Conservation (phyloP, 192 early-diverging fungal genomes). For the Blastocladiella britannica region DNA sequence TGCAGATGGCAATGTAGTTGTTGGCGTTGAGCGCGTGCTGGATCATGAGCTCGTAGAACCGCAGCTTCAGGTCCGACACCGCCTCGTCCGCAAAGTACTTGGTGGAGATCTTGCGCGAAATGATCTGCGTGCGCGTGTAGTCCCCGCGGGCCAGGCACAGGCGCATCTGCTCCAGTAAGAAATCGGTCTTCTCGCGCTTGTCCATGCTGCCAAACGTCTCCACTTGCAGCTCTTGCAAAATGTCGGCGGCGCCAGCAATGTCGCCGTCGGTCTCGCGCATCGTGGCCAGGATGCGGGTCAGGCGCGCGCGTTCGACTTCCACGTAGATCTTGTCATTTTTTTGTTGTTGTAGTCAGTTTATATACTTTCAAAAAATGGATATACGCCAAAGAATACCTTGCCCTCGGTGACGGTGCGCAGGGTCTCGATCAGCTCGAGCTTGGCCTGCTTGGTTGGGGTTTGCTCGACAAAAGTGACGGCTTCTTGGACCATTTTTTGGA, state of each 20-base stretch:
- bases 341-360: background rate
- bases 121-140: constrained; percentile 76
- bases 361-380: background rate
- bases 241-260: constrained; percentile 74
- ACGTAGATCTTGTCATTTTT: constrained; percentile 58
- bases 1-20: constrained; percentile 74
- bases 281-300: constrained; percentile 71
- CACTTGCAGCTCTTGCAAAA: constrained; percentile 90
- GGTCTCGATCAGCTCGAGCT: constrained; percentile 81
- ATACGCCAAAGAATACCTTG: constrained; percentile 34
- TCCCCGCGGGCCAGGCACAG: constrained; percentile 82
- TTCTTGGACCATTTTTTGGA: constrained; percentile 84
- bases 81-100: constrained; percentile 76
- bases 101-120: constrained; percentile 84
- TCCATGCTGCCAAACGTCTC: constrained; percentile 99
- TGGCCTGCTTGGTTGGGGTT: constrained; percentile 57
- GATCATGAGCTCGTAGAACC: constrained; percentile 93
- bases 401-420: constrained; percentile 90
- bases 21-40: constrained; percentile 78
- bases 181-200: constrained; percentile 94
- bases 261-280: constrained; percentile 83
- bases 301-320: constrained; percentile 89
- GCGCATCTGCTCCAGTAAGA: constrained; percentile 97
- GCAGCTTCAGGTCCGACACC: constrained; percentile 73
- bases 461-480: constrained; percentile 72